Conservation (phyloP, 2,329 filamentous ascomycete species). For the Ophiosphaerella herpotricha region DNA sequence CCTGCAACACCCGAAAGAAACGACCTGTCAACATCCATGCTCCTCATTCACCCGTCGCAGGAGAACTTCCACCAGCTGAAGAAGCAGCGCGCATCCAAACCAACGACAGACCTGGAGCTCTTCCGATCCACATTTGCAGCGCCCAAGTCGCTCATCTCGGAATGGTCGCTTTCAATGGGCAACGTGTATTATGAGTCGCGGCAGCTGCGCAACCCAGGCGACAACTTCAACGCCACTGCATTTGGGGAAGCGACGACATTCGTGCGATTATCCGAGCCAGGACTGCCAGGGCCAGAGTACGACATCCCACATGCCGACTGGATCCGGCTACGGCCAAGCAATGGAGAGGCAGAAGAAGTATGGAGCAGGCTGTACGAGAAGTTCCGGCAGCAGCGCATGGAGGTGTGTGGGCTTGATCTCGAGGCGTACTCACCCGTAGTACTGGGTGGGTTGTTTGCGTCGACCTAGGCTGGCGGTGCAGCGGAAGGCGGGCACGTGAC, state of each 20-base stretch:
- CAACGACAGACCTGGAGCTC: conserved; percentile 38
- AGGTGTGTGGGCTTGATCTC: conserved; percentile 58
- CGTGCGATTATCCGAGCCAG: conserved; percentile 53
- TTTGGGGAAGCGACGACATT: conserved; percentile 52
- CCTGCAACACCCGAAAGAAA: conserved; percentile 37
- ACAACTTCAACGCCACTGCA: conserved; percentile 51
- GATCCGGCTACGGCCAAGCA: conserved; percentile 49
- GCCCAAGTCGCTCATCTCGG: conserved; percentile 43
- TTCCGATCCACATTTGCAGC: conserved; percentile 39
- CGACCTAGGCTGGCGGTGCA: conserved; percentile 8
- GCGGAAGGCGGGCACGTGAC: background rate
- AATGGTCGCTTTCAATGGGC: conserved; percentile 44
- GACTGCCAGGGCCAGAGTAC: conserved; percentile 56
- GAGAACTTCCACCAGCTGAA: conserved; percentile 39
- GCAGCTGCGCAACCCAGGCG: conserved; percentile 31
- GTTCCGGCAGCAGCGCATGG: conserved; percentile 56
- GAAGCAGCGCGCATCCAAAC: conserved; percentile 27
- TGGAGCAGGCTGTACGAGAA: conserved; percentile 57
- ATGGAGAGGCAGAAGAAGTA: conserved; percentile 52
- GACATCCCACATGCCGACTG: conserved; percentile 52
- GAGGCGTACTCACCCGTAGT: conserved; percentile 46
- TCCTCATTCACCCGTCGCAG: conserved; percentile 44
- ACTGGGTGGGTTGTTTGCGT: conserved; percentile 12
- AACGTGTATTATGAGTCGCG: conserved; percentile 46
- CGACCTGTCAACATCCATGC: conserved; percentile 43